Evolutionary conservation across 108 stramenopile species (phyloP).

Genomic region (Nitzschia palea): DNA sequence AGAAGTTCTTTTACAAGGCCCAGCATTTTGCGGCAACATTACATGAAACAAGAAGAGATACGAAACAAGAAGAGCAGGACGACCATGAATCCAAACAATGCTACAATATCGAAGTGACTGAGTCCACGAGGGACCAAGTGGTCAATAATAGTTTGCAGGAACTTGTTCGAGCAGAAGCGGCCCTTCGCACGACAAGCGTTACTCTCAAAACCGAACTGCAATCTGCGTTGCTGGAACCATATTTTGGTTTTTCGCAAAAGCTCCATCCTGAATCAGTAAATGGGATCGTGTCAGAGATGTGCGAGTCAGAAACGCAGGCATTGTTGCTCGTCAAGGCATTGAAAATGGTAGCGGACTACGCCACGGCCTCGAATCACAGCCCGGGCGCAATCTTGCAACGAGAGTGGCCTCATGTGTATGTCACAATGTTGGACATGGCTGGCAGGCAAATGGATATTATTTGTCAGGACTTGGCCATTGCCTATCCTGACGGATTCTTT

Average conservation of each 20-base stretch:
- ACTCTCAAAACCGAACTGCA: constrained; percentile 16
- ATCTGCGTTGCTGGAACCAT: constrained; percentile 19
- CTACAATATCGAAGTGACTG: too few relatives aligned
- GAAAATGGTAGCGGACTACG: neutral
- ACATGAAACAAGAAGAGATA: neutral
- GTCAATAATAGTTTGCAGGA: neutral
- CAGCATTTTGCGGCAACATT: neutral
- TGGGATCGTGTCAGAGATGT: constrained; percentile 6
- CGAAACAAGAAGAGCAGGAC: neutral
- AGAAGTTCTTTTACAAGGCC: constrained; percentile 21
- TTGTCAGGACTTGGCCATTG: neutral
- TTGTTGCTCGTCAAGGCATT: constrained; percentile 8
- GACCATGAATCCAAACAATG: too few relatives aligned
- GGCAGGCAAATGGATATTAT: constrained; percentile 6
- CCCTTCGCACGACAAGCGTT: neutral
- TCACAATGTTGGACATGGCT: constrained; percentile 1
- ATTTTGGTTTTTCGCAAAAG: constrained; percentile 14
- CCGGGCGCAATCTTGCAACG: neutral
- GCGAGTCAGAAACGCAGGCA: constrained; percentile 4
- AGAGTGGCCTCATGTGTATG: neutral
- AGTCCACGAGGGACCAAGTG: too few relatives aligned
- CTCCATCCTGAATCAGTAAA: neutral
- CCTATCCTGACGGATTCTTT: constrained; percentile 16
- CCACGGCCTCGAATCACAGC: neutral
- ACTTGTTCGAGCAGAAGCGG: neutral